These are phyloP conservation scores for Botrytis paeoniae DNA, from an alignment of 2,329 filamentous ascomycete species.

Conservation along the genomic window DNA sequence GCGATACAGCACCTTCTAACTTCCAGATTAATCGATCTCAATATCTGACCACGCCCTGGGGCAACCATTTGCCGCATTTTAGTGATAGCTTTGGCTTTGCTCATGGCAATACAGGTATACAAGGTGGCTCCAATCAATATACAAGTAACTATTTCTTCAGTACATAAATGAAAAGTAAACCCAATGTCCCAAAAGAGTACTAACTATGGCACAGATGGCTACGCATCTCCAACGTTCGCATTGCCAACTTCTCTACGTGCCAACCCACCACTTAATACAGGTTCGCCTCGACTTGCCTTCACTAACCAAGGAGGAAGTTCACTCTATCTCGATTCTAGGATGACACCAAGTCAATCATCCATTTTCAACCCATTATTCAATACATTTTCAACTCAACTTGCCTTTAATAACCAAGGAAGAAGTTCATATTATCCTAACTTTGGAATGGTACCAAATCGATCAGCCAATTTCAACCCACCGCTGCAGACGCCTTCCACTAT, in stretches of 20 bases:
- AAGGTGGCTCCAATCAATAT: background rate
- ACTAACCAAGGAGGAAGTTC: background rate
- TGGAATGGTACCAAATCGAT: too few relatives aligned
- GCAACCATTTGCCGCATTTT: background rate
- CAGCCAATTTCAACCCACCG: background rate
- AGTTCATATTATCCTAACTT: too few relatives aligned
- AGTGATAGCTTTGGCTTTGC: background rate
- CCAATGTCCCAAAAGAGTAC: background rate
- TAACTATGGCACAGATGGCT: background rate
- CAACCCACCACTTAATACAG: background rate
- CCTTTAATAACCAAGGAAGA: too few relatives aligned
- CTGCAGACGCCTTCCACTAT: too few relatives aligned
- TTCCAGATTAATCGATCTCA: fast-evolving
- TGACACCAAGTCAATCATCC: background rate
- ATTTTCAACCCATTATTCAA: fast-evolving
- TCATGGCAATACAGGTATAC: background rate
- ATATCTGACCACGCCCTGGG: fast-evolving
- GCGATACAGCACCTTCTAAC: background rate
- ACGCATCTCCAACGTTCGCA: background rate
- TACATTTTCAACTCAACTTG: too few relatives aligned
- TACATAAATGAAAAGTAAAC: background rate
- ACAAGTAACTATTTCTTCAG: background rate
- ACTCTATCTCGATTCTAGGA: fast-evolving
- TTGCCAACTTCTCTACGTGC: fast-evolving
- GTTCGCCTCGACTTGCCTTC: fast-evolving